Percentiles rank a stretch among this genome's conserved stretches.
Evolutionary conservation across 139 green algal genomes (phyloP).

Genomic region (Marvania coccoides): DNA sequence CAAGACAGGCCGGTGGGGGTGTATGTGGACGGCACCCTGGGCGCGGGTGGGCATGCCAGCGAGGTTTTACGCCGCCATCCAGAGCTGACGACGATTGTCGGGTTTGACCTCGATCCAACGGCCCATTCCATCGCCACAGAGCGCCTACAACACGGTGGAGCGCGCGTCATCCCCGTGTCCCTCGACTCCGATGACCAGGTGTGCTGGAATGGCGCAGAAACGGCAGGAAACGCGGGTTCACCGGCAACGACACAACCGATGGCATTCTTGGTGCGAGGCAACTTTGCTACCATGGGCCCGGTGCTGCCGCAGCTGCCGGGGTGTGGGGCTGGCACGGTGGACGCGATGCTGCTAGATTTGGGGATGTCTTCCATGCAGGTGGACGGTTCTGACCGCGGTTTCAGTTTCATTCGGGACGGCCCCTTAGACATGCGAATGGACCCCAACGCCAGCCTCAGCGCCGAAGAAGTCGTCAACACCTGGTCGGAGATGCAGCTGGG

Average conservation of each 20-base stretch:
- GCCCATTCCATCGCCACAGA: conserved; percentile 60
- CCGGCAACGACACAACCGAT: not conserved
- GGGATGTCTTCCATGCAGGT: conserved; percentile 97
- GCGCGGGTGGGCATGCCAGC: conserved; percentile 73
- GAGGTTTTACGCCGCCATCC: conserved; percentile 57
- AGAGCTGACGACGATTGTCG: conserved; percentile 63
- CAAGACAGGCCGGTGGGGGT: conserved; percentile 8
- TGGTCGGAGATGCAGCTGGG: conserved; percentile 78
- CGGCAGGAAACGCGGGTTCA: not conserved
- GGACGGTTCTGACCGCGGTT: conserved; percentile 74
- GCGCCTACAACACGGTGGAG: conserved; percentile 26
- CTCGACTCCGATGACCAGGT: not conserved
- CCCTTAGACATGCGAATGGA: conserved; percentile 94
- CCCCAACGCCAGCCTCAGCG: conserved; percentile 38
- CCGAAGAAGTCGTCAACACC: conserved; percentile 78
- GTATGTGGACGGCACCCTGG: conserved; percentile 86
- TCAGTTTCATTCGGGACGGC: conserved; percentile 70
- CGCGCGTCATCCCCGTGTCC: not conserved
- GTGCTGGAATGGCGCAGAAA: not conserved
- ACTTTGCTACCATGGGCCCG: conserved; percentile 34
- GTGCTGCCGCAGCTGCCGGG: conserved; percentile 26
- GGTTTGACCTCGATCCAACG: conserved; percentile 77
- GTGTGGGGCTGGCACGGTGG: conserved; percentile 8
- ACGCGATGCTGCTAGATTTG: conserved; percentile 88
- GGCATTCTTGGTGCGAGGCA: conserved; percentile 15